phyloP scores from a whole-genome alignment of 2,329 filamentous ascomycete species.

The Albophoma yamanashiensis region DNA sequence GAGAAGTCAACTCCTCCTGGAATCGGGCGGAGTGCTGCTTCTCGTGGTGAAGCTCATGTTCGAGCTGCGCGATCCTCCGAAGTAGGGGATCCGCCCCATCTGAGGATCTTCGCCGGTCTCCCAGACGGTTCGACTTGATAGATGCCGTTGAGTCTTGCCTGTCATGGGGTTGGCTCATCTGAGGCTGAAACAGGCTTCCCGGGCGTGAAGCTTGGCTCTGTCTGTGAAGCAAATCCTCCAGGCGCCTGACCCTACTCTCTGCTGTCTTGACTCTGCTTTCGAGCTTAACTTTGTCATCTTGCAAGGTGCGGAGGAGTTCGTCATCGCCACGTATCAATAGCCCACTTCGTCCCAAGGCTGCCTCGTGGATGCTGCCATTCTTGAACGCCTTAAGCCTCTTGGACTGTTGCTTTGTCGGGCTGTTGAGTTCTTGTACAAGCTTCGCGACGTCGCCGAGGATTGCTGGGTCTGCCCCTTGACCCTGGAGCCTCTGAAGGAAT shows the following conservation, averaged over 20 bases:
- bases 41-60: slow-evolving; percentile 67
- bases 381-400: slow-evolving; percentile 90
- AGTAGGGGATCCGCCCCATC: slow-evolving; percentile 35
- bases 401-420: slow-evolving; percentile 75
- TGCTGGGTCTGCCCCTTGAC: slow-evolving; percentile 52
- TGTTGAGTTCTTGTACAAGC: slow-evolving; percentile 67
- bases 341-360: slow-evolving; percentile 76
- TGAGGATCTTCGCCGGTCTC: slow-evolving; percentile 34
- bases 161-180: slow-evolving; percentile 33
- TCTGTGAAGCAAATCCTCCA: slow-evolving; percentile 87
- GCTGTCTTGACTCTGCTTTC: slow-evolving; percentile 71
- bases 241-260: slow-evolving; percentile 77
- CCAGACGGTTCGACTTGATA: slow-evolving; percentile 29
- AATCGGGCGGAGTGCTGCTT: slow-evolving; percentile 55
- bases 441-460: slow-evolving; percentile 64
- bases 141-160: slow-evolving; percentile 40
- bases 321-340: slow-evolving; percentile 80
- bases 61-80: slow-evolving; percentile 50
- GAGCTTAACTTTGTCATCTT: slow-evolving; percentile 68
- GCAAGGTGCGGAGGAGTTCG: slow-evolving; percentile 65
- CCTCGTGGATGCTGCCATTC: slow-evolving; percentile 88
- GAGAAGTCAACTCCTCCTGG: slow-evolving; percentile 57
- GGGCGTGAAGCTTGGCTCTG: slow-evolving; percentile 53
- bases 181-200: slow-evolving; percentile 43
- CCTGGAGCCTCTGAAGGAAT: slow-evolving; percentile 57